Evolutionary conservation across 208 protist genomes (phyloP).

Genomic region (Trypanosoma cruzi): DNA sequence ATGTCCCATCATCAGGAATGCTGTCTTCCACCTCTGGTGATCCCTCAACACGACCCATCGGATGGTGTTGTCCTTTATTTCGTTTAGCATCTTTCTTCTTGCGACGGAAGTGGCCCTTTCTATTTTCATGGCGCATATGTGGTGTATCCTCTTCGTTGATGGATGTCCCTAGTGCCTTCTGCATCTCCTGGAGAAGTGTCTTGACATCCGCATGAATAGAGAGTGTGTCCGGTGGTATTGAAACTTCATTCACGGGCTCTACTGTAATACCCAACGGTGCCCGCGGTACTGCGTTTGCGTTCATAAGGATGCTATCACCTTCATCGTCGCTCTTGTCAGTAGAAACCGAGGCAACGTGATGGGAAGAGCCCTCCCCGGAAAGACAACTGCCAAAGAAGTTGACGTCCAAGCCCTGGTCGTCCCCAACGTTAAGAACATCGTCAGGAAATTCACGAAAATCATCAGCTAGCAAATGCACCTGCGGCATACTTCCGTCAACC

Average conservation of each 20-base stretch:
- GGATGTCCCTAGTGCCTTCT: conserved; percentile 6
- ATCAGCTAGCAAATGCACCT: not conserved
- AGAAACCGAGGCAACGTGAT: not conserved
- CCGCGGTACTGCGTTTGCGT: not conserved
- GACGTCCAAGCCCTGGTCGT: conserved; percentile 6
- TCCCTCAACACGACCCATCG: not conserved
- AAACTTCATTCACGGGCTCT: too few species aligned
- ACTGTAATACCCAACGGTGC: not conserved
- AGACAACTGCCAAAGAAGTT: conserved; percentile 10
- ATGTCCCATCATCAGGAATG: conserved; percentile 29
- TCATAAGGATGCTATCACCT: not conserved
- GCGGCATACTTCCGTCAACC: not conserved
- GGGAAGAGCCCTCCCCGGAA: not conserved
- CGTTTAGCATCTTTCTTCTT: not conserved
- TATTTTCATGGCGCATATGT: not conserved
- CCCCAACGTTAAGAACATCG: conserved; percentile 2
- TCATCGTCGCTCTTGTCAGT: not conserved
- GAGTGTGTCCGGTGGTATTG: not conserved
- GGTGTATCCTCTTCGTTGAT: not conserved
- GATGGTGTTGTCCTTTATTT: conserved; percentile 3
- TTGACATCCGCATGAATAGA: conserved; percentile 19
- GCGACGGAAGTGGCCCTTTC: conserved; percentile 7
- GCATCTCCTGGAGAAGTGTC: conserved; percentile 17
- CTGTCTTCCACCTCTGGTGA: not conserved
- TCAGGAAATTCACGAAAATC: not conserved